Conservation (phyloP, 306 rosid genomes). For the Cicer cuneatum region DNA sequence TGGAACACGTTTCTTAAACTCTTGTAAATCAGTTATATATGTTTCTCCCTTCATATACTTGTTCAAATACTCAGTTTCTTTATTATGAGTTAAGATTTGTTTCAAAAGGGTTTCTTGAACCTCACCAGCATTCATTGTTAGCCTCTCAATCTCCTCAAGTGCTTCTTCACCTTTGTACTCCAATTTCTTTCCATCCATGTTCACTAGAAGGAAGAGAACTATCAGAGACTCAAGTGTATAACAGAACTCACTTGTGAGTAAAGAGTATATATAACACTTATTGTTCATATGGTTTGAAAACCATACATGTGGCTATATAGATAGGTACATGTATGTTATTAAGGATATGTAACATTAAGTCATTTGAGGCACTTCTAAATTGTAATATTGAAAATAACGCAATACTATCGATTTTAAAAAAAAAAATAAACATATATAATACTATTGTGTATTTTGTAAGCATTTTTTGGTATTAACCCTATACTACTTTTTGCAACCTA, state of each 20-base stretch:
- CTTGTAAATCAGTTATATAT: conserved; percentile 41
- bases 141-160: conserved; percentile 78
- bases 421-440: no score
- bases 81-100: conserved; percentile 66
- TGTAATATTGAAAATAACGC: no score
- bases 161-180: conserved; percentile 94
- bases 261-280: conserved; percentile 26
- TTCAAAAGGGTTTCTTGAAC: conserved; percentile 73
- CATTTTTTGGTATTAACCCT: no score
- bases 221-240: conserved; percentile 2
- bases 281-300: conserved; percentile 49
- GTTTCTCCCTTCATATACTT: conserved; percentile 57
- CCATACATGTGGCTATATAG: conserved; percentile 47
- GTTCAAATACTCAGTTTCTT: conserved; percentile 71
- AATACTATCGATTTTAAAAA: no score
- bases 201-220: conserved; percentile 34
- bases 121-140: conserved; percentile 67
- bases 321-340: conserved; percentile 19
- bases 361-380: no score
- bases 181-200: conserved; percentile 79
- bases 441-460: no score
- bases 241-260: conserved; percentile 24
- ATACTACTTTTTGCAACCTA: no score
- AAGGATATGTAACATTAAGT: background rate
- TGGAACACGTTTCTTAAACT: conserved; percentile 68